Evolutionary conservation across 371 early-diverging fungal species (phyloP), one percentile per base, ranked within the genome.

Genomic region (Zopfochytrium polystomum): DNA sequence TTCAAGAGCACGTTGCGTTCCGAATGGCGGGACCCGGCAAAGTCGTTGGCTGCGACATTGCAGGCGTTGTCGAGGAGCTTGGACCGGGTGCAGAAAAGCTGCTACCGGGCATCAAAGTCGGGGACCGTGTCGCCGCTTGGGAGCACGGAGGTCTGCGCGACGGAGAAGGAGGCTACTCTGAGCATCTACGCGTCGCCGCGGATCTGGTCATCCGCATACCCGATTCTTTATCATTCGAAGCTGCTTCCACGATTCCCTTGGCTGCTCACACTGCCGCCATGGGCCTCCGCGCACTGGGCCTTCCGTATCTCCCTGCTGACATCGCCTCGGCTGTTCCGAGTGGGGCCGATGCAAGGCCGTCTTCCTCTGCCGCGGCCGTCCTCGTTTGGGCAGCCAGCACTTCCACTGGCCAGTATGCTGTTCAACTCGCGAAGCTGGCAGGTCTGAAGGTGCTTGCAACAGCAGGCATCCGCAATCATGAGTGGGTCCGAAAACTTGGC

Each of bases 391-490:
- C 61, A 7, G 50, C 62, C 30, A 35, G 52, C 0, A 48, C 52
- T n/a, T 35, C 46, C 15, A 57, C 53, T 15, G 64, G 65, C n/a
- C 47, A 33, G 20, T 52, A 53, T 44, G 69, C 69, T 1, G 59
- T 68, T 22, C 69, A 68, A 48, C 38, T 60, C 20, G 69, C 61
- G 13, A 68, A 61, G 58, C 43, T 58, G 9, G 20, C 53, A 4
- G 55, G 61, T 18, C 60, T 68, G 35, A 9, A 44, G 25, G 72
- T 71, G 7, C 53, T 67, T 30, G 67, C 77, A 7, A 80, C 80
- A 0, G 76, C 79, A 18, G 70, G 70, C 15, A 44, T 77, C 0
- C 44, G 34, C 33, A 71, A 79, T 23, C 44, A 52, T 13, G 77
- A 71, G 20, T 33, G 30, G 5, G 63, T 70, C 9, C 44, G 43